A percentile compares a stretch with the other conserved stretches of the same genome.
Conservation (phyloP, 495 filamentous ascomycete genomes). For the Trichoderma gamsii region DNA sequence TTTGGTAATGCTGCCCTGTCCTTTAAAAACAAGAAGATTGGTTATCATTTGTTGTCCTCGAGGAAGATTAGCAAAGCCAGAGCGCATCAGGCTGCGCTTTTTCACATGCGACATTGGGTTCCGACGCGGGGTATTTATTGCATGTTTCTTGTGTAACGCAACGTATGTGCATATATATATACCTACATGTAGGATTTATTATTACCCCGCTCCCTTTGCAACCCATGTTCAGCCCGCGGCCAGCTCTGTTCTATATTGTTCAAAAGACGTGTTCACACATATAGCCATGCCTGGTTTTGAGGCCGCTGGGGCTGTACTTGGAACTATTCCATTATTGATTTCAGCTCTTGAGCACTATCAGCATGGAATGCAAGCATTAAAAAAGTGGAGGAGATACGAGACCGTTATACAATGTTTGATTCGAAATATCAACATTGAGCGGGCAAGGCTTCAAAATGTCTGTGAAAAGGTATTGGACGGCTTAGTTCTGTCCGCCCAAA, state of each 20-base stretch:
- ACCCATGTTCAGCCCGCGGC: background rate
- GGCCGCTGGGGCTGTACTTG: background rate
- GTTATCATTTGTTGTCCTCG: too few relatives aligned
- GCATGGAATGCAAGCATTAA: background rate
- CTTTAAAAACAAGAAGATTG: too few relatives aligned
- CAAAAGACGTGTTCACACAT: background rate
- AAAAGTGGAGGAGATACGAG: background rate
- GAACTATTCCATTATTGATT: background rate
- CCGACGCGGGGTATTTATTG: background rate
- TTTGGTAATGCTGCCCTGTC: too few relatives aligned
- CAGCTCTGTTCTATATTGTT: background rate
- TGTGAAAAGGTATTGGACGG: constrained; percentile 30
- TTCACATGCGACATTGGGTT: background rate
- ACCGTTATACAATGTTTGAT: constrained; percentile 20
- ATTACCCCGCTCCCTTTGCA: background rate
- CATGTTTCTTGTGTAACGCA: background rate
- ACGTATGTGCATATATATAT: background rate
- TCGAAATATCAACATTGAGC: constrained; percentile 30
- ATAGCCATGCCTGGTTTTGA: background rate
- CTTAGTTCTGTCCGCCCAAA: constrained; percentile 21
- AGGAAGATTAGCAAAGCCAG: too few relatives aligned
- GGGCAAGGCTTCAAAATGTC: constrained; percentile 28
- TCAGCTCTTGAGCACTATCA: background rate
- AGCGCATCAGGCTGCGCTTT: background rate
- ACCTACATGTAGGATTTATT: background rate